These are phyloP conservation scores for Trichoderma breve DNA, from an alignment of 2,329 filamentous ascomycete species.

Conservation along the genomic window DNA sequence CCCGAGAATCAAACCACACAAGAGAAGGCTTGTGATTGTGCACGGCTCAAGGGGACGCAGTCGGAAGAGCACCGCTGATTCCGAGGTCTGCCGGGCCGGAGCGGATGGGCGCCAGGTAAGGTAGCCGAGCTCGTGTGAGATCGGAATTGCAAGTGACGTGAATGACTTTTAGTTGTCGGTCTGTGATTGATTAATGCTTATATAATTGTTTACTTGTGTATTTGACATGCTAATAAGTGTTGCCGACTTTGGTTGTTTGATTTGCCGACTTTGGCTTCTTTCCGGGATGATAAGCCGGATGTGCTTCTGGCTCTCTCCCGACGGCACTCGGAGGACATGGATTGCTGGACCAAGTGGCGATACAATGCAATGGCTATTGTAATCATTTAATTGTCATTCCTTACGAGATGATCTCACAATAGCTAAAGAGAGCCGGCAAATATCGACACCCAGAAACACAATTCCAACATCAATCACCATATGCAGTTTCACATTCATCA, in stretches of 20 bases:
- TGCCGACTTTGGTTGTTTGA: neutral
- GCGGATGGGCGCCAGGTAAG: neutral
- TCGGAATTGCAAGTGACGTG: neutral
- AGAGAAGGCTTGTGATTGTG: conserved; percentile 10
- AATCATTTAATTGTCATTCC: neutral
- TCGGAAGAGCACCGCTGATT: conserved; percentile 1
- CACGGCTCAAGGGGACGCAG: neutral
- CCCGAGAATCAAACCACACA: neutral
- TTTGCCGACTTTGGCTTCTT: neutral
- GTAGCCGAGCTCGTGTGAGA: conserved; percentile 9
- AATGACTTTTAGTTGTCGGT: neutral
- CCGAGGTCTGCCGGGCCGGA: conserved; percentile 20
- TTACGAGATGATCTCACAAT: neutral
- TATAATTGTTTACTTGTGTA: neutral
- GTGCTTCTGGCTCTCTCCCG: neutral
- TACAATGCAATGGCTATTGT: neutral
- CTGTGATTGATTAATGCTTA: neutral
- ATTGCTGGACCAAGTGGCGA: neutral
- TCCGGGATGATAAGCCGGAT: neutral
- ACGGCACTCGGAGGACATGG: neutral
- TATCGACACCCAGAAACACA: neutral
- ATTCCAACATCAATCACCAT: neutral
- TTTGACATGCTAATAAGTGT: neutral
- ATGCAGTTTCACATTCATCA: neutral
- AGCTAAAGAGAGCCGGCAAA: neutral